Conservation (phyloP, 371 early-diverging fungal genomes). For the Actinomucor elegans region DNA sequence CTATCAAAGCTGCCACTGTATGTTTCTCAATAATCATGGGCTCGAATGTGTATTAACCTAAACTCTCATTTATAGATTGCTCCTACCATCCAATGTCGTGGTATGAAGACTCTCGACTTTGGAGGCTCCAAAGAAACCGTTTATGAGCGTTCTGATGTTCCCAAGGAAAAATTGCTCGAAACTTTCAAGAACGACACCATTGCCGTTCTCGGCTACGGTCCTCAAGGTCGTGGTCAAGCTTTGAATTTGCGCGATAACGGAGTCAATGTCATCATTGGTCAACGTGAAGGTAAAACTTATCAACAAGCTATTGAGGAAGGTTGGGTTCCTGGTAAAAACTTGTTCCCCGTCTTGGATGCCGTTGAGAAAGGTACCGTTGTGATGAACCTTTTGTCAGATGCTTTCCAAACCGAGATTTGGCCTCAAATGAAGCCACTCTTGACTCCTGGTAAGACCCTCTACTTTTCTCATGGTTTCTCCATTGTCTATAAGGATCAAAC, state of each 20-base stretch:
- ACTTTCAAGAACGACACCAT: slow-evolving; percentile 94
- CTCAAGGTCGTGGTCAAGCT: slow-evolving; percentile 96
- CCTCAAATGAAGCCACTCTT: slow-evolving; percentile 83
- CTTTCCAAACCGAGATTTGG: slow-evolving; percentile 94
- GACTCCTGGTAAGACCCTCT: slow-evolving; percentile 96
- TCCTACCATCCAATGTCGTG: slow-evolving; percentile 62
- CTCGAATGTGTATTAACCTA: slow-evolving; percentile 11
- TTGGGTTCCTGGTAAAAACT: slow-evolving; percentile 94
- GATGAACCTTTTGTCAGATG: slow-evolving; percentile 96
- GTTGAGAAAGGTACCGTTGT: slow-evolving; percentile 88
- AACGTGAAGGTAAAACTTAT: slow-evolving; percentile 92
- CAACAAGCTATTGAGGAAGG: slow-evolving; percentile 93
- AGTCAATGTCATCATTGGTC: slow-evolving; percentile 93
- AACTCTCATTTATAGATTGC: slow-evolving; percentile 5
- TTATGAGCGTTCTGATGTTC: slow-evolving; percentile 94
- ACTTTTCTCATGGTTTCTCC: slow-evolving; percentile 97
- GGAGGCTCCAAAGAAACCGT: slow-evolving; percentile 92
- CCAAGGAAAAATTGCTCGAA: slow-evolving; percentile 85
- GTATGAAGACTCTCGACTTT: slow-evolving; percentile 93
- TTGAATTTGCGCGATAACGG: slow-evolving; percentile 97
- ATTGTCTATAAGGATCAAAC: slow-evolving; percentile 94
- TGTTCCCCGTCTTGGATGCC: slow-evolving; percentile 93
- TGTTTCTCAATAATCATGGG: slow-evolving; percentile 10
- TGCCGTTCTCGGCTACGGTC: slow-evolving; percentile 96
- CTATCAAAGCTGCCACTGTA: slow-evolving; percentile 20